Evolutionary conservation across 2,329 filamentous ascomycete genomes (phyloP).

Genomic region (Trichoderma oligosporum): DNA sequence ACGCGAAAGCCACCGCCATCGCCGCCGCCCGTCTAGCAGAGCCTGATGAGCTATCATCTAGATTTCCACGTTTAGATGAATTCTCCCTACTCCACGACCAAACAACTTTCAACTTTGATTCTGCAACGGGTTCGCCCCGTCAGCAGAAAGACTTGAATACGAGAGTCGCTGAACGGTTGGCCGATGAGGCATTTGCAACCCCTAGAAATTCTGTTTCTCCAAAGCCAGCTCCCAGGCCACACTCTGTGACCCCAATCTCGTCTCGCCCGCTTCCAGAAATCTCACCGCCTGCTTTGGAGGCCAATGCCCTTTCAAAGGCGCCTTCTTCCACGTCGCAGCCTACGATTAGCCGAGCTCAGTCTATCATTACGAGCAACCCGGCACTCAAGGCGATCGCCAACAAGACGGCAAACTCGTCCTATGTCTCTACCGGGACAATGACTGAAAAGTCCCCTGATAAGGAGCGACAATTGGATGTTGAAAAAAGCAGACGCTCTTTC

Average conservation of each 20-base stretch:
- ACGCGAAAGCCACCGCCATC: conserved; percentile 47
- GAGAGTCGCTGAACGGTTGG: conserved; percentile 69
- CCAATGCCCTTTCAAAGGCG: conserved; percentile 37
- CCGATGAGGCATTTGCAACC: conserved; percentile 75
- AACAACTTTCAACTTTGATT: conserved; percentile 70
- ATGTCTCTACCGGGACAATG: conserved; percentile 61
- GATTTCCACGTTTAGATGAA: conserved; percentile 88
- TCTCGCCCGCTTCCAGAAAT: conserved; percentile 9
- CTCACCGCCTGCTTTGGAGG: conserved; percentile 27
- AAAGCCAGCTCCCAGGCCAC: conserved; percentile 28
- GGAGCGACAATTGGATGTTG: conserved; percentile 1
- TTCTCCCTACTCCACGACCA: conserved; percentile 87
- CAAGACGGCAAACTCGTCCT: conserved; percentile 35
- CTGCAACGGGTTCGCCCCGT: conserved; percentile 45
- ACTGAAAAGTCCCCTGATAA: conserved; percentile 10
- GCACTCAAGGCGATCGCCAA: conserved; percentile 57
- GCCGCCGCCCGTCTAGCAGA: conserved; percentile 42
- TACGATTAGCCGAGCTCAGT: conserved; percentile 57
- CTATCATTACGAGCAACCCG: conserved; percentile 60
- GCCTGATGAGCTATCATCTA: conserved; percentile 74
- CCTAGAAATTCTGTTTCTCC: conserved; percentile 28
- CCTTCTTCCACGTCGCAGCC: conserved; percentile 41
- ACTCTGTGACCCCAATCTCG: conserved; percentile 30
- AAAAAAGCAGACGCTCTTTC: conserved; percentile 1
- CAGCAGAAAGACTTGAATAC: conserved; percentile 53